phyloP scores from a whole-genome alignment of 2,329 filamentous ascomycete genomes.

The Fusarium staphyleae region DNA sequence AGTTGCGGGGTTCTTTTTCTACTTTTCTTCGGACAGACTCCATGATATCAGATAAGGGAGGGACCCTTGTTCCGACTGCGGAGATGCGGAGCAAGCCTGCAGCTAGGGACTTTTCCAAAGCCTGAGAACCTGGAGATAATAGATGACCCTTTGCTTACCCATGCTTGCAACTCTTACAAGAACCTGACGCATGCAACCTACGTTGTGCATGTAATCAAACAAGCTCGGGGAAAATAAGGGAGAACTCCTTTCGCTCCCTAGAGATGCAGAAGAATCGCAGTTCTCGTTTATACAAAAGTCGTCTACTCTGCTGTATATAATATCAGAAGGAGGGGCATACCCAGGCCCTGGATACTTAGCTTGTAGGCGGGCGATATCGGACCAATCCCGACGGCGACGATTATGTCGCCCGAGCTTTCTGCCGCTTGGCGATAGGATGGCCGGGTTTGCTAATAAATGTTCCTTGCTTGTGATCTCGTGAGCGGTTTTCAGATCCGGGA shows the following conservation, averaged over 20 bases:
- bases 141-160: constrained; percentile 24
- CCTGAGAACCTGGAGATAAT: constrained; percentile 9
- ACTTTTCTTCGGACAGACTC: constrained; percentile 38
- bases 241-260: too few relatives aligned
- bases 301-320: constrained; percentile 37
- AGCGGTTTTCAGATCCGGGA: constrained; percentile 23
- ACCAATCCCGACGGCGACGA: constrained; percentile 37
- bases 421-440: constrained; percentile 26
- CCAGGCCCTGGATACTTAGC: neutral
- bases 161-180: too few relatives aligned
- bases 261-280: constrained; percentile 30
- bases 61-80: constrained; percentile 40
- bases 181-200: constrained; percentile 9
- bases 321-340: constrained; percentile 21
- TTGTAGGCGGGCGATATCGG: constrained; percentile 33
- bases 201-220: constrained; percentile 17
- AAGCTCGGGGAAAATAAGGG: constrained; percentile 6
- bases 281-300: constrained; percentile 26
- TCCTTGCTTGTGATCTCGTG: constrained; percentile 23
- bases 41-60: constrained; percentile 32
- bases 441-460: constrained; percentile 5
- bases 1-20: constrained; percentile 41
- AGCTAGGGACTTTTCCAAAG: constrained; percentile 1
- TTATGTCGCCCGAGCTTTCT: constrained; percentile 23
- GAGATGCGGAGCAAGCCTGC: constrained; percentile 39